Base-by-base conservation (phyloP, 805 yeast species). In the Priceomyces fermenticarens region DNA sequence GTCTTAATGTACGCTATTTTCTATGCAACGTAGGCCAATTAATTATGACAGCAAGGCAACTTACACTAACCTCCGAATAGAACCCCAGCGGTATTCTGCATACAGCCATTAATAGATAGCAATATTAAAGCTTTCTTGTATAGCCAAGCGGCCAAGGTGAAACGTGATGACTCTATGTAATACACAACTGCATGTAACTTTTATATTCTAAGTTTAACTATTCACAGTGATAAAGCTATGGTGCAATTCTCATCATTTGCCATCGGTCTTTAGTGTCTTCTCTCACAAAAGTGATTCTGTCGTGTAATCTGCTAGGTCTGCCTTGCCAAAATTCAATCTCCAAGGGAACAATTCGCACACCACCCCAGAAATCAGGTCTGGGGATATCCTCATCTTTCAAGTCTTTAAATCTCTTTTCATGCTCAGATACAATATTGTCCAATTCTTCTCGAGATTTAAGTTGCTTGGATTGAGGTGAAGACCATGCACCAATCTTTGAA, bases 281-380 rank as follows among this genome's bases (percentile, higher is more conserved):
- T 59, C 95, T 73, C 45, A 77, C 74, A 63, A 75, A 90, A 10
- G 82, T 78, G 38, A 90, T 71, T 52, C 99, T 78, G 62, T 93
- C 99, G 62, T 93, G 99, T 38, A 91, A 70, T 60, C 99, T 78
- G 56, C 87, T 83, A 44, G 77, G 73, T 48, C 99, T 80, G 12
- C 99, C 99, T 67, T 93, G 99, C 97, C 98, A 93, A 58, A 91
- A 93, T 66, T 93, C 99, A 49, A 91, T 77, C 57, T 88, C 96
- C 35, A 87, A 66, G 4, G 99, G 99, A 32, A 85, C 80, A 12
- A 93, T 73, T 55, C 96, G 75, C 37, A 93, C 59, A 0, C 99
- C 99, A 40, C 98, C 99, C 99, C 99, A 93, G 59, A 70, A 83
- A 28, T 86, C 90, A 11, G 99, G 99, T 48, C 95, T 85, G 23